These are phyloP conservation scores for Aspergillus ochraceoroseus DNA, from an alignment of 2,329 filamentous ascomycete species.

Conservation along the genomic window DNA sequence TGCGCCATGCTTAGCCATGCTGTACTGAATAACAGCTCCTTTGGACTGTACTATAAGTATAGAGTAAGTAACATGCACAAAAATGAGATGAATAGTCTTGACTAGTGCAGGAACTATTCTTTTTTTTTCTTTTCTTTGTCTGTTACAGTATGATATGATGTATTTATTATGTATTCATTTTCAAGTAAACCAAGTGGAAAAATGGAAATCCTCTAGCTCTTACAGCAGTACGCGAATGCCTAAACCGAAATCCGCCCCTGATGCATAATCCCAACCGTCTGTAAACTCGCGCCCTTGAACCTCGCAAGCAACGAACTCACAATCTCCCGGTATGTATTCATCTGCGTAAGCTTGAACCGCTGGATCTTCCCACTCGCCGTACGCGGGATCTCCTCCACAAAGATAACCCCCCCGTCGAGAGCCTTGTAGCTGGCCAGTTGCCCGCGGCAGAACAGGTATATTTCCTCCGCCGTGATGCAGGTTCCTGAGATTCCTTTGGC, in stretches of 20 bases:
- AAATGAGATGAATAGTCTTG: no score
- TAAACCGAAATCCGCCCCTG: slow-evolving; percentile 23
- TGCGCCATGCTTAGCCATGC: no score
- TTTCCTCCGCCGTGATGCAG: slow-evolving; percentile 38
- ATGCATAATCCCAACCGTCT: slow-evolving; percentile 23
- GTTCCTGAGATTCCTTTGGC: slow-evolving; percentile 19
- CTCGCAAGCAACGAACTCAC: slow-evolving; percentile 30
- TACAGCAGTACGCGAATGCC: neutral
- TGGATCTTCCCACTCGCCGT: slow-evolving; percentile 50
- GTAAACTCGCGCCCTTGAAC: slow-evolving; percentile 24
- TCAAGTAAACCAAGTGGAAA: no score
- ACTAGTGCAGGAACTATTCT: no score
- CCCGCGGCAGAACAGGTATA: slow-evolving; percentile 41
- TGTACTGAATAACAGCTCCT: no score
- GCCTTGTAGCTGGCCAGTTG: slow-evolving; percentile 48
- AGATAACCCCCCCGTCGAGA: slow-evolving; percentile 46
- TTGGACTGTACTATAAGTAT: no score
- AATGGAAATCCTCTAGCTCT: no score
- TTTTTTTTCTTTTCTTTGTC: no score
- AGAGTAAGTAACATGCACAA: no score
- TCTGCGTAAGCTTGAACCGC: slow-evolving; percentile 39
- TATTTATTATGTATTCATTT: no score
- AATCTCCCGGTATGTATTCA: slow-evolving; percentile 39
- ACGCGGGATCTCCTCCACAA: slow-evolving; percentile 48
- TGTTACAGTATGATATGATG: no score